Conservation (phyloP, 2,329 filamentous ascomycete genomes). For the Salinomyces thailandicus region DNA sequence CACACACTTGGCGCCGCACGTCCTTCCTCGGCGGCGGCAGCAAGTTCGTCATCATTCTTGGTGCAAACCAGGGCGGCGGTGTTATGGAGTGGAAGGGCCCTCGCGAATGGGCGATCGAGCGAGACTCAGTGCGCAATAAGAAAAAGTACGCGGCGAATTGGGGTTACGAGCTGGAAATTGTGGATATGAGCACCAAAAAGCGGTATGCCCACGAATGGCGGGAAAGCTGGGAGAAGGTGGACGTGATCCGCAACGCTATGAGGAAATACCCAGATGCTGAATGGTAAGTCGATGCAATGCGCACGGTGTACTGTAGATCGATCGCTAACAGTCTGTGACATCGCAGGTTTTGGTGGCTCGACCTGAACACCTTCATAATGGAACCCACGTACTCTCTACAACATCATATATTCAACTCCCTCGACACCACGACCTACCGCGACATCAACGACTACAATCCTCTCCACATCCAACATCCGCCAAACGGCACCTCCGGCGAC, state of each 20-base stretch:
- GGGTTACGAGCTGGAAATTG: constrained; percentile 93
- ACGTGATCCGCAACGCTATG: constrained; percentile 79
- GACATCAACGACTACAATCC: constrained; percentile 97
- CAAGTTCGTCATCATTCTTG: constrained; percentile 88
- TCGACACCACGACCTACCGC: constrained; percentile 68
- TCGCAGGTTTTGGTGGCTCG: constrained; percentile 96
- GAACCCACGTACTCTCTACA: constrained; percentile 86
- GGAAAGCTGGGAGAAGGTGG: constrained; percentile 98
- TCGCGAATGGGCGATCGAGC: constrained; percentile 93
- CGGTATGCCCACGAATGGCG: constrained; percentile 98
- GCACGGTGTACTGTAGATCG: background rate
- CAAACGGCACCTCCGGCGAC: constrained; percentile 34
- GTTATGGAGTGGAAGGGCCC: constrained; percentile 99
- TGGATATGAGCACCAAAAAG: constrained; percentile 98
- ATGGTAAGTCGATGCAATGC: constrained; percentile 53
- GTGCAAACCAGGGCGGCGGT: constrained; percentile 86
- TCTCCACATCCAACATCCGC: constrained; percentile 81
- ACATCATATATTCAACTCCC: constrained; percentile 74
- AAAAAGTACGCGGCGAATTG: constrained; percentile 73
- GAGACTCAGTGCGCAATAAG: constrained; percentile 94
- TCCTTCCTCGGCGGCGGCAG: constrained; percentile 68
- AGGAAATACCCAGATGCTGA: constrained; percentile 91
- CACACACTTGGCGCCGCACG: constrained; percentile 57
- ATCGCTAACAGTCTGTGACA: background rate
- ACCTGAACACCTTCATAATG: constrained; percentile 97